Conservation (phyloP, 2,329 filamentous ascomycete genomes). For the Dothiorella sarmentorum region DNA sequence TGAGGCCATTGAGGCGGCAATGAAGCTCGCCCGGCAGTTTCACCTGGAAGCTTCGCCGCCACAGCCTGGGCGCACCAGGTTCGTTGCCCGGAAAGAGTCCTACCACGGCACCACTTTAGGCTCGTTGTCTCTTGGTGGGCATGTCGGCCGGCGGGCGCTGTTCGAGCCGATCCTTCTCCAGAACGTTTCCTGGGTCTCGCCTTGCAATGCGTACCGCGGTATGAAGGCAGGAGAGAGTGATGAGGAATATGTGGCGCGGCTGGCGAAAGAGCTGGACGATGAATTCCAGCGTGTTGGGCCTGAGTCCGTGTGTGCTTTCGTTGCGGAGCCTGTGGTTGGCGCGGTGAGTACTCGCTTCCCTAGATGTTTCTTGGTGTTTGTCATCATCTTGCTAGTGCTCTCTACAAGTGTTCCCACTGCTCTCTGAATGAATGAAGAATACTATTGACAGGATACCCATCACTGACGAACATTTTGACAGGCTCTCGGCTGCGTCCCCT, state of each 20-base stretch:
- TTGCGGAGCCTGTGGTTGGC: constrained; percentile 70
- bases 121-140: constrained; percentile 61
- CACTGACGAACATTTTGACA: constrained; percentile 24
- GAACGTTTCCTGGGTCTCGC: constrained; percentile 60
- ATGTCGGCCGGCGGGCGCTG: constrained; percentile 56
- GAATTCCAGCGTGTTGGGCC: constrained; percentile 64
- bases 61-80: constrained; percentile 55
- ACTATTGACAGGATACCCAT: no score
- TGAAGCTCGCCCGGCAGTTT: constrained; percentile 67
- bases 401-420: no score
- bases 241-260: constrained; percentile 56
- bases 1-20: constrained; percentile 65
- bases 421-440: no score
- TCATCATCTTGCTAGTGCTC: no score
- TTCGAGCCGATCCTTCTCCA: constrained; percentile 59
- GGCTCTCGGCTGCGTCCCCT: constrained; percentile 66
- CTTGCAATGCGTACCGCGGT: constrained; percentile 64
- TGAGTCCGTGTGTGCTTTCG: constrained; percentile 65
- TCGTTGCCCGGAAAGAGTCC: constrained; percentile 62
- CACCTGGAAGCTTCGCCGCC: constrained; percentile 54
- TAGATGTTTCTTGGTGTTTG: neutral
- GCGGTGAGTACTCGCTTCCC: constrained; percentile 50
- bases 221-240: constrained; percentile 52
- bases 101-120: constrained; percentile 72
- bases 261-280: constrained; percentile 63